A percentile compares a stretch with the other conserved stretches of the same genome.
phyloP scores from a whole-genome alignment of 768 basidiomycete genomes.

The Tricholoma hemisulphureum region DNA sequence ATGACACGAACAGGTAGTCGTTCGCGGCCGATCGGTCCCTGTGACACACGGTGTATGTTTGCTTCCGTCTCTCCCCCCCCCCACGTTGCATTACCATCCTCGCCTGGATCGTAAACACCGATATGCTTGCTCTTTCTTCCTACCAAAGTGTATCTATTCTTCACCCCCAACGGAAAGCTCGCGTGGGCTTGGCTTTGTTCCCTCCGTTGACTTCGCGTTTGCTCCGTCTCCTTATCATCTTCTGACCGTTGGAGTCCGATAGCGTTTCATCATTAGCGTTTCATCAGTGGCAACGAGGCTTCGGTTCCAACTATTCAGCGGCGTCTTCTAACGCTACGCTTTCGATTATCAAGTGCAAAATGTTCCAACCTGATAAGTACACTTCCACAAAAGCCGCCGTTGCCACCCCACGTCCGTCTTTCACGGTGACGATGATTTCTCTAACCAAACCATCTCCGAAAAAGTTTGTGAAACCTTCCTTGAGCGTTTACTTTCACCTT shows the following conservation, averaged over 20 bases:
- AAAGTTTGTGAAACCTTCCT: not conserved
- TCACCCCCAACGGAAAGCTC: not conserved
- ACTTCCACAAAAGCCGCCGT: not conserved
- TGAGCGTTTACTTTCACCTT: not conserved
- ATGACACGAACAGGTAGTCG: not conserved
- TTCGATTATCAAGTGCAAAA: not conserved
- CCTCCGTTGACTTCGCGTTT: not conserved
- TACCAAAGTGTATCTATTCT: not conserved
- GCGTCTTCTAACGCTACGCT: not conserved
- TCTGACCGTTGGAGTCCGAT: not conserved
- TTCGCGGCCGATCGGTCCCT: not conserved
- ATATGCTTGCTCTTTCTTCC: not conserved
- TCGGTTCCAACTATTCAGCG: not conserved
- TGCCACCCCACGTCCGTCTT: not conserved
- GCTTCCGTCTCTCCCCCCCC: not conserved
- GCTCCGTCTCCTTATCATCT: not conserved
- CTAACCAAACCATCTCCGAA: too few relatives aligned
- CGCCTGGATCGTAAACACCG: not conserved
- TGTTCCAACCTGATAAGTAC: not conserved
- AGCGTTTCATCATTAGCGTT: not conserved
- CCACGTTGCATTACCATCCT: not conserved
- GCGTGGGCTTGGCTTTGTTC: not conserved
- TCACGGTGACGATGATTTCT: not conserved
- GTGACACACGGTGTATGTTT: not conserved
- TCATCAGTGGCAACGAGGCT: not conserved